A percentile compares a stretch with the other conserved stretches of the same genome.
Conservation (phyloP, 352 stramenopile species). For the Phytophthora sp. region DNA sequence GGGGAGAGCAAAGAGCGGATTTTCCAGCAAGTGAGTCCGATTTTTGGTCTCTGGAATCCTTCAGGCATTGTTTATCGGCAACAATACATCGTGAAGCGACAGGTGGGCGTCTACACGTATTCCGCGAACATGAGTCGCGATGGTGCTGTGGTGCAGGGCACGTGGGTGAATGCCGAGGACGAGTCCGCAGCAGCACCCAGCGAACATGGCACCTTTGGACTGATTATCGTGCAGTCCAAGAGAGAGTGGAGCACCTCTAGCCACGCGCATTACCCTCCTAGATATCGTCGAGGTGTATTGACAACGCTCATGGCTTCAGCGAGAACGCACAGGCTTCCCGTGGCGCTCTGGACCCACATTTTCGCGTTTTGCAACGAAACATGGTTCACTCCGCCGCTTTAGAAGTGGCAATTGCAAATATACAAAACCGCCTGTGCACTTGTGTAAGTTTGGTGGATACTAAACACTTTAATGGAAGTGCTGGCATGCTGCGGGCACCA, state of each 20-base stretch:
- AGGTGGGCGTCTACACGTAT: slow-evolving; percentile 68
- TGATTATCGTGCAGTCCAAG: slow-evolving; percentile 44
- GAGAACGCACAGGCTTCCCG: slow-evolving; percentile 45
- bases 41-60: slow-evolving; percentile 51
- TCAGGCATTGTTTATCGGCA: slow-evolving; percentile 48
- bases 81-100: slow-evolving; percentile 64
- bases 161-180: slow-evolving; percentile 55
- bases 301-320: slow-evolving; percentile 56
- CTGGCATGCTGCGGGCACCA: too few species aligned
- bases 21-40: slow-evolving; percentile 52
- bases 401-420: neutral
- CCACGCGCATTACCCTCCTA: slow-evolving; percentile 48
- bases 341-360: slow-evolving; percentile 53
- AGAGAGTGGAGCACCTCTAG: slow-evolving; percentile 56
- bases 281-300: slow-evolving; percentile 44
- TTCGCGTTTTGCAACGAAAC: slow-evolving; percentile 62
- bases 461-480: too few species aligned
- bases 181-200: slow-evolving; percentile 32
- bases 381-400: slow-evolving; percentile 45
- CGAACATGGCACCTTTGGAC: slow-evolving; percentile 67
- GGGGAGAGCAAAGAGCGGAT: slow-evolving; percentile 60
- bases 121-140: slow-evolving; percentile 39
- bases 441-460: too few species aligned
- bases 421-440: slow-evolving; percentile 3
- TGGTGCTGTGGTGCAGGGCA: slow-evolving; percentile 48